These are phyloP conservation scores for Volvox africanus DNA, from an alignment of 139 green algal species.

Conservation along the genomic window DNA sequence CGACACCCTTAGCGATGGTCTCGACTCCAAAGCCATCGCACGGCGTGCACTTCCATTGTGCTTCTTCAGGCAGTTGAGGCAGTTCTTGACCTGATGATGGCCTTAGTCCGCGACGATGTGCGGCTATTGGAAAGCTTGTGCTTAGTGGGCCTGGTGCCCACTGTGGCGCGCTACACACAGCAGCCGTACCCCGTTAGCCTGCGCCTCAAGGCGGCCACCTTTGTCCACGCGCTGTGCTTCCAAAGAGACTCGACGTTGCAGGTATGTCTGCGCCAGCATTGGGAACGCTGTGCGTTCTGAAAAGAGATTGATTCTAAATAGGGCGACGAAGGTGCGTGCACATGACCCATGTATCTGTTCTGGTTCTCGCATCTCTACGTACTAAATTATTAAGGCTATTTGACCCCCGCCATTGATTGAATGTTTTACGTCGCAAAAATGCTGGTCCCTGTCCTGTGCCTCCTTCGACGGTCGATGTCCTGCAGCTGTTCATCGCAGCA, in stretches of 20 bases:
- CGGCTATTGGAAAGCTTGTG: slow-evolving; percentile 70
- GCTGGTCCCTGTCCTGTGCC: too few species aligned
- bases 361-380: too few species aligned
- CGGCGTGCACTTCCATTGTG: neutral
- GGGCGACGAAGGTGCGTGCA: too few species aligned
- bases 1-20: too few species aligned
- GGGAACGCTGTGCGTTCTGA: too few species aligned
- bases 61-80: slow-evolving; percentile 57
- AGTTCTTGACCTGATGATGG: slow-evolving; percentile 72
- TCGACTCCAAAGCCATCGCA: too few species aligned
- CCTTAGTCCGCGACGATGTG: slow-evolving; percentile 62
- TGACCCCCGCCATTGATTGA: too few species aligned
- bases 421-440: too few species aligned
- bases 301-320: too few species aligned
- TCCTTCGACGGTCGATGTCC: neutral
- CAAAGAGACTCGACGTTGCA: slow-evolving; percentile 64
- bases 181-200: slow-evolving; percentile 47
- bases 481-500: neutral
- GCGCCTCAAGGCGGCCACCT: slow-evolving; percentile 69
- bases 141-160: slow-evolving; percentile 82
- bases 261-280: neutral
- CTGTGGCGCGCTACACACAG: slow-evolving; percentile 50
- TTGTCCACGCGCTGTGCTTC: slow-evolving; percentile 76
- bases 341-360: too few species aligned
- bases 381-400: too few species aligned